Base-by-base conservation (phyloP, 2,329 filamentous ascomycete genomes). In the Fusarium subtropicale region DNA sequence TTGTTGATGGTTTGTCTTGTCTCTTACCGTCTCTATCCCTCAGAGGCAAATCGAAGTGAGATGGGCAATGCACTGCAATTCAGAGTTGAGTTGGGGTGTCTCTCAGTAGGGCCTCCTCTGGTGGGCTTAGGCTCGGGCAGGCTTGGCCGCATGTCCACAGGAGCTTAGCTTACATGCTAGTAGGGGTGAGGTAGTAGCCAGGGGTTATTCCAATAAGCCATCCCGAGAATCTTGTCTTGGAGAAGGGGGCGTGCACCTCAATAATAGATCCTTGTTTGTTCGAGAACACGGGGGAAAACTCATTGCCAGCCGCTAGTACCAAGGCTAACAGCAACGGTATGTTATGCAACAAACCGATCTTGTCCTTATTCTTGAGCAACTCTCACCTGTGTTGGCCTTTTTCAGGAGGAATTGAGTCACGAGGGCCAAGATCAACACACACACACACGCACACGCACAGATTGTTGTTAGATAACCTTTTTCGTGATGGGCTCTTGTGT, bases 191-290 rank as follows among this genome's bases (percentile, higher is more conserved):
- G 48, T 39, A 28, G 31, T 67, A 60, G 62, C 66, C 66, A 56
- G 66, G 66, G 62, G 66, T 50, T 70, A 69, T 70, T 56, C 50
- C 66, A 70, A 70, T 67, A 69, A 64, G 30, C 68, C 55, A 53
- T 59, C 56, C 56, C 59, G 64, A 55, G 60, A 55, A 56, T 51
- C 47, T 20, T n/a, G 33, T 51, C 33, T 16, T 9, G 5, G n/a
- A n/a, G 7, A 34, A 16, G 38, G 42, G 63, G 53, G 67, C 33
- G 66, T 70, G 45, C 50, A 7, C 24, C 15, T 34, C n/a, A 7
- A 39, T 46, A 31, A 46, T 31, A 30, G n/a, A 46, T 31, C 28
- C 44, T 16, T 46, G 26, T 16, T 46, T 51, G 46, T 66, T 68
- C 56, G 30, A 52, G 63, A 60, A 68, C 38, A 66, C 52, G 62